Conservation (phyloP, 768 basidiomycete species). For the Phaeotremella skinneri region DNA sequence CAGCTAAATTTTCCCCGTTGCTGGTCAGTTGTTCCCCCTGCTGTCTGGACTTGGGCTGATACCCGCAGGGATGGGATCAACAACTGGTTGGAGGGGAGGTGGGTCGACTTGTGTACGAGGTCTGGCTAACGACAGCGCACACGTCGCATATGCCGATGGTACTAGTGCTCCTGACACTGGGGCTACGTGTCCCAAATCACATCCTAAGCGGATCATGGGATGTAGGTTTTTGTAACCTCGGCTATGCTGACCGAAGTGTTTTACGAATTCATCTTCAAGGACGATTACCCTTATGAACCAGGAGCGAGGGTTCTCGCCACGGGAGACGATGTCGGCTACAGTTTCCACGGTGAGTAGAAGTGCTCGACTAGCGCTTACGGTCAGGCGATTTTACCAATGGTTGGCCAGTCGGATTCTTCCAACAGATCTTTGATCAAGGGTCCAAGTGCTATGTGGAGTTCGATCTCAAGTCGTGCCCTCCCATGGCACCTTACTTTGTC, state of each 20-base stretch:
- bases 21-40: slow-evolving; percentile 15
- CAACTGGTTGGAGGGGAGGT: slow-evolving; percentile 23
- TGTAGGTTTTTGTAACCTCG: slow-evolving; percentile 14
- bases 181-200: slow-evolving; percentile 32
- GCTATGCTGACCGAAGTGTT: slow-evolving; percentile 15
- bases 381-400: slow-evolving; percentile 36
- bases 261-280: slow-evolving; percentile 37
- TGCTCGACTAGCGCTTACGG: not conserved
- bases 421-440: slow-evolving; percentile 24
- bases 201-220: slow-evolving; percentile 25
- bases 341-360: slow-evolving; percentile 32
- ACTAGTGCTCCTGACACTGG: slow-evolving; percentile 18
- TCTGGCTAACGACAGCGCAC: slow-evolving; percentile 10
- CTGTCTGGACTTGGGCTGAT: not conserved
- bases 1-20: slow-evolving; percentile 35
- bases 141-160: slow-evolving; percentile 31
- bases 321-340: slow-evolving; percentile 34
- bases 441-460: slow-evolving; percentile 27
- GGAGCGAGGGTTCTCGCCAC: slow-evolving; percentile 26
- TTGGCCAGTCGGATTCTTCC: slow-evolving; percentile 31
- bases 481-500: slow-evolving; percentile 11
- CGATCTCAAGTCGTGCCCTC: slow-evolving; percentile 27
- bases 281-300: slow-evolving; percentile 21
- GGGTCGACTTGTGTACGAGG: not conserved
- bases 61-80: slow-evolving; percentile 30